Conservation (phyloP, 164 flowering plant genomes). For the Buxus sempervirens region DNA sequence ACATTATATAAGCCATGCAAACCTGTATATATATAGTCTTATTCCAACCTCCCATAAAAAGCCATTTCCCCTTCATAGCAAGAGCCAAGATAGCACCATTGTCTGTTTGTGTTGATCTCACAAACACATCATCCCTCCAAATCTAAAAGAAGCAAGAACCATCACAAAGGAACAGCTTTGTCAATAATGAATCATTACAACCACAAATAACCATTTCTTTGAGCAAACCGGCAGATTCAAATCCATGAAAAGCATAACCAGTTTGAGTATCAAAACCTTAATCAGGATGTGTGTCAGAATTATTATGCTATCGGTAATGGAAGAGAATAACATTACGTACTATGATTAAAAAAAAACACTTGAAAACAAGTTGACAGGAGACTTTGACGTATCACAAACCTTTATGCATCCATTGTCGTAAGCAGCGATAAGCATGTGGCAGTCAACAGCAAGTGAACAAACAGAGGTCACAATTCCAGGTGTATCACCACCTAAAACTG, state of each 20-base stretch:
- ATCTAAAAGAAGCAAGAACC: constrained; percentile 39
- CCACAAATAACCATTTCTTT: neutral
- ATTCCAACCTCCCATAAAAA: constrained; percentile 85
- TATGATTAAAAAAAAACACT: neutral
- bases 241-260: neutral
- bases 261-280: neutral
- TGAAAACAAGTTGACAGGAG: constrained; percentile 1
- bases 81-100: constrained; percentile 58
- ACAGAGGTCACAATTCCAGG: constrained; percentile 52
- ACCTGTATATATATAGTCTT: constrained; percentile 70
- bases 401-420: constrained; percentile 72
- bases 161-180: constrained; percentile 2
- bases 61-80: constrained; percentile 53
- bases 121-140: constrained; percentile 63
- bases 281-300: neutral
- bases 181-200: neutral
- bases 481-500: constrained; percentile 67
- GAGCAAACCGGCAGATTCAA: neutral
- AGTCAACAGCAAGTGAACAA: constrained; percentile 49
- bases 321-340: neutral
- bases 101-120: constrained; percentile 39
- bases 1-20: constrained; percentile 2
- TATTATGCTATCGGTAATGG: neutral
- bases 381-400: constrained; percentile 34
- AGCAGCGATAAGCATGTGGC: constrained; percentile 49